phyloP scores from a whole-genome alignment of 129 eudicot genomes.

The Pulicaria dysenterica region DNA sequence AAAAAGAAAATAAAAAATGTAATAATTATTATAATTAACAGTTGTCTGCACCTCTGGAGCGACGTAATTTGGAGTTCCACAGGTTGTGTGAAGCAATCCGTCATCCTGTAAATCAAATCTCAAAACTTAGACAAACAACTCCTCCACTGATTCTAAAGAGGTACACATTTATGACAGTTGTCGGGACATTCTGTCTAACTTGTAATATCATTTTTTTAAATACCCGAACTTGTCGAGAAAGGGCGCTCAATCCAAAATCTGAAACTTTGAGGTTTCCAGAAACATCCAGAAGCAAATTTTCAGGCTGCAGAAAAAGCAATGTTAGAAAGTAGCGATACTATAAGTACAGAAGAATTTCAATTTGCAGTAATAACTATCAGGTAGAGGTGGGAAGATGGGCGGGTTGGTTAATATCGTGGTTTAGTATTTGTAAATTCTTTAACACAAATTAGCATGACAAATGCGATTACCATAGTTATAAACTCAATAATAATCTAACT shows the following conservation, averaged over 20 bases:
- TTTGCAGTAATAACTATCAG: constrained; percentile 5
- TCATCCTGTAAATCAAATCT: constrained; percentile 55
- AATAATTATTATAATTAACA: not conserved
- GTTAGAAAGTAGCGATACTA: not conserved
- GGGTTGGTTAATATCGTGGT: too few species aligned
- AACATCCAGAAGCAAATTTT: constrained; percentile 84
- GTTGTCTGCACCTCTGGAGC: constrained; percentile 71
- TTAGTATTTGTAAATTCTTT: too few species aligned
- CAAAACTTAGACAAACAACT: not conserved
- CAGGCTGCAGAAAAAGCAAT: constrained; percentile 62
- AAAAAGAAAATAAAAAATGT: too few species aligned
- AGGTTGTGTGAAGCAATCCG: constrained; percentile 83
- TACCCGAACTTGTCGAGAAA: constrained; percentile 95
- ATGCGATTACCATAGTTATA: too few species aligned
- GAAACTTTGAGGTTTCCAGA: constrained; percentile 95
- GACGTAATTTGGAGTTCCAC: constrained; percentile 91
- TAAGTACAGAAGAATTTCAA: not conserved
- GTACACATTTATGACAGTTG: too few species aligned
- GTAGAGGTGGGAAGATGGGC: too few species aligned
- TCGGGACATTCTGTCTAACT: not conserved
- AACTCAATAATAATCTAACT: too few species aligned
- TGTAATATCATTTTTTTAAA: constrained; percentile 3
- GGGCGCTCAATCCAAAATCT: constrained; percentile 97
- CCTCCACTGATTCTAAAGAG: too few species aligned
- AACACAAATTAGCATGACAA: too few species aligned